A percentile compares a stretch with the other conserved stretches of the same genome.
These are phyloP conservation scores for Vanrija sp. DNA, from an alignment of 1,284 basidiomycete species.

Conservation along the genomic window DNA sequence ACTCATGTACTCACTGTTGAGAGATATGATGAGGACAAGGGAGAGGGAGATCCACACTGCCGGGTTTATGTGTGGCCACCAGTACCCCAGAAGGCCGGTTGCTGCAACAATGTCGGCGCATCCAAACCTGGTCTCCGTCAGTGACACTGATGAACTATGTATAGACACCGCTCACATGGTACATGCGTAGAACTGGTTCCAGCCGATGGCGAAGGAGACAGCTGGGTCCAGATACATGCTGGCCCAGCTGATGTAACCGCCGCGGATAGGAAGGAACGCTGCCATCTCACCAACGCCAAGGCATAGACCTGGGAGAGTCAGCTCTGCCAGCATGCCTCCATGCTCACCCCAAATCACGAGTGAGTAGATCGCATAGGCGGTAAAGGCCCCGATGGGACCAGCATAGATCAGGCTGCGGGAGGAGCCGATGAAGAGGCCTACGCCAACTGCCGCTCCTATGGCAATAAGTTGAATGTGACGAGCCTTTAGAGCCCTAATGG, in stretches of 20 bases:
- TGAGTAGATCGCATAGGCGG: slow-evolving; percentile 11
- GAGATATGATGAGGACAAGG: slow-evolving; percentile 61
- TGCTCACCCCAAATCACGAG: slow-evolving; percentile 8
- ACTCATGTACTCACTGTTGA: slow-evolving; percentile 34
- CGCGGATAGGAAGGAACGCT: slow-evolving; percentile 15
- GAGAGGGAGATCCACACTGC: slow-evolving; percentile 70
- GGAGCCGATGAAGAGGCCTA: slow-evolving; percentile 8
- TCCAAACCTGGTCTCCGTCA: neutral
- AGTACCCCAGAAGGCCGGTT: slow-evolving; percentile 63
- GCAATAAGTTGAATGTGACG: slow-evolving; percentile 10
- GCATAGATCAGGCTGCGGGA: slow-evolving; percentile 8
- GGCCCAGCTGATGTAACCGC: slow-evolving; percentile 18
- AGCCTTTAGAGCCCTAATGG: slow-evolving; percentile 3
- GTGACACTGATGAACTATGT: too few species aligned
- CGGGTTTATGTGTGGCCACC: slow-evolving; percentile 59
- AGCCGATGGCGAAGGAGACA: slow-evolving; percentile 3
- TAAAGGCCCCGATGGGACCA: slow-evolving; percentile 13
- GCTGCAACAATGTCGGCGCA: slow-evolving; percentile 29
- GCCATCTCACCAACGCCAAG: slow-evolving; percentile 15
- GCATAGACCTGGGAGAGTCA: slow-evolving; percentile 4
- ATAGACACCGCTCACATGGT: slow-evolving; percentile 2
- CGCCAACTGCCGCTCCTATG: slow-evolving; percentile 5
- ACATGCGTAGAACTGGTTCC: slow-evolving; percentile 26
- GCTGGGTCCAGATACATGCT: slow-evolving; percentile 14
- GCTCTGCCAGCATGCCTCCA: too few species aligned